Base-by-base conservation (phyloP, 2,329 filamentous ascomycete species). In the Aspergillus alliaceus region DNA sequence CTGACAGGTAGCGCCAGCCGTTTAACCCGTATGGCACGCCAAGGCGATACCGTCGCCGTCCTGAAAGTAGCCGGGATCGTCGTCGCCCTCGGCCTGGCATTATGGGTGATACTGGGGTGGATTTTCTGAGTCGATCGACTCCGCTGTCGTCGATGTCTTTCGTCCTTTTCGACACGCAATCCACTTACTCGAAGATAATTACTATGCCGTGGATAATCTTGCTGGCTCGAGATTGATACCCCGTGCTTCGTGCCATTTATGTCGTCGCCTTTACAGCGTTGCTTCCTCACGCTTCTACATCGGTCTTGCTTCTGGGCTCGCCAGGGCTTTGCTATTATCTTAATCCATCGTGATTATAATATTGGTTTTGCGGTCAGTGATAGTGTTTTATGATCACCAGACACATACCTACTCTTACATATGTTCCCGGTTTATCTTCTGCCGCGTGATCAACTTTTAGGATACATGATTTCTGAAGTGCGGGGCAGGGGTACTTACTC, bases 41-140 rank as follows among this genome's bases (percentile, higher is more conserved):
- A 88, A 53, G 95, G 95, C 51, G 96, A 97, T 77, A 93, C 91
- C 68, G 85, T 96, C 39, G 93, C 95, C 15, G 88, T 98, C 37
- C 76, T 99, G 59, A 97, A 97, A 75, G 80, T 99, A 49, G 87
- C 92, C 0, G 93, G 85, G 24, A 96, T 97, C 37, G 82, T 96
- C 24, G 83, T 93, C 42, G 91, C 78, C 6, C 75, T 79, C 8
- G 87, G 96, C 47, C 67, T 98, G 53, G 75, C 92, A 56, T 70
- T 96, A 37, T 98, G 90, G 76, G 92, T 92, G 70, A 77, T 88
- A 12, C 77, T 83, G 64, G 84, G 84, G 64, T 80, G 87, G 73
- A 78, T 91, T 54, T 84, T 90, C 40, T 77, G 59, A 63, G 31
- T 11, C 15, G 22, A 29, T 18, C 27, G 42, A 25, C 11, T 46